Conservation (phyloP, 257 asterid genomes). For the Cynanchum wilfordii region DNA sequence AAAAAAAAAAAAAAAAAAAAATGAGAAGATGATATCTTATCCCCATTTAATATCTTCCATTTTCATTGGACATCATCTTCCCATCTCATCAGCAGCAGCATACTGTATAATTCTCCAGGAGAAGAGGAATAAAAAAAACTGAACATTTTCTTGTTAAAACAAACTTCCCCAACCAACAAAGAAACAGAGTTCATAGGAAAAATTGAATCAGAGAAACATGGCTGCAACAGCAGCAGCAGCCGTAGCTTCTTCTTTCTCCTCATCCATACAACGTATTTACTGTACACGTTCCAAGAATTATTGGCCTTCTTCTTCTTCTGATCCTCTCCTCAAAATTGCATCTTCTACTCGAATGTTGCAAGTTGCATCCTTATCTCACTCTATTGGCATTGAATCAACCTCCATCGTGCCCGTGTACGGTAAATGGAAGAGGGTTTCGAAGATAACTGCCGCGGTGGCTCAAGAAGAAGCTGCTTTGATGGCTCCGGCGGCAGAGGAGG, state of each 20-base stretch:
- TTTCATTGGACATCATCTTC: slow-evolving; percentile 47
- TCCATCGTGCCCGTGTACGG: slow-evolving; percentile 16
- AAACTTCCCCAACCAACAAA: not conserved
- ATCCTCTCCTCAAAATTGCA: slow-evolving; percentile 35
- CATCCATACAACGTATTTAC: slow-evolving; percentile 41
- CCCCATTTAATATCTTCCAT: slow-evolving; percentile 35
- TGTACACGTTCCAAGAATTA: slow-evolving; percentile 28
- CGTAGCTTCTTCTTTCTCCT: slow-evolving; percentile 57
- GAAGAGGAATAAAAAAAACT: not conserved
- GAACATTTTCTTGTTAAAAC: slow-evolving; percentile 5
- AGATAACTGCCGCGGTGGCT: slow-evolving; percentile 52
- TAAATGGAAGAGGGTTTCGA: slow-evolving; percentile 47
- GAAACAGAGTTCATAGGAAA: too few relatives aligned
- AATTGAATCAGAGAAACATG: slow-evolving; percentile 25
- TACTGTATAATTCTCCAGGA: not conserved
- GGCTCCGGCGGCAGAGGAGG: slow-evolving; percentile 24
- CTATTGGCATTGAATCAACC: slow-evolving; percentile 32
- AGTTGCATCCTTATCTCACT: slow-evolving; percentile 27
- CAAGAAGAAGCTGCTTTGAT: slow-evolving; percentile 51
- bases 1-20: not conserved
- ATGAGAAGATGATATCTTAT: slow-evolving; percentile 40
- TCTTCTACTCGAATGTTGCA: slow-evolving; percentile 27
- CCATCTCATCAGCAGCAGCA: slow-evolving; percentile 45
- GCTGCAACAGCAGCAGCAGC: slow-evolving; percentile 64
- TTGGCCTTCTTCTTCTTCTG: slow-evolving; percentile 24